Conservation (phyloP, 805 yeast species). For the Zygoascus tannicola region DNA sequence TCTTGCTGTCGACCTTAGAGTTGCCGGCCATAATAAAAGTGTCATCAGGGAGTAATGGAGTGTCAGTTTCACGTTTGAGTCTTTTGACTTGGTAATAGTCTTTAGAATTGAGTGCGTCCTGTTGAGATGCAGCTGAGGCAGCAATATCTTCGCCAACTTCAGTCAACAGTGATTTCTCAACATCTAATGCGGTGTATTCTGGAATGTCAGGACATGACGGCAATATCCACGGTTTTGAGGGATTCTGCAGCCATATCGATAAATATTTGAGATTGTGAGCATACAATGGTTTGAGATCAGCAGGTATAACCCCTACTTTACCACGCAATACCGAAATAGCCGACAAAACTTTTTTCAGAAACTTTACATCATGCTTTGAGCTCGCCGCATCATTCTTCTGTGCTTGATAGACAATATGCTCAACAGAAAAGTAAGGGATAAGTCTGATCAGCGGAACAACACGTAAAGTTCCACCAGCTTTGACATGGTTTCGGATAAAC, state of each 20-base stretch:
- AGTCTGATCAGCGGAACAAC: conserved; percentile 57
- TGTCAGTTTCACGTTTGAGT: conserved; percentile 14
- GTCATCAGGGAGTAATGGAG: conserved; percentile 5
- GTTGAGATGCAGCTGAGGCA: not conserved
- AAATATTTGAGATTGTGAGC: conserved; percentile 55
- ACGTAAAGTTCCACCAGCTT: not conserved
- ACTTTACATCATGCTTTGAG: conserved; percentile 28
- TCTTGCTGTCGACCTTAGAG: conserved; percentile 1
- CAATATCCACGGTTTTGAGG: conserved; percentile 56
- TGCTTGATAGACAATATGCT: conserved; percentile 49
- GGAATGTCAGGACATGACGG: conserved; percentile 63
- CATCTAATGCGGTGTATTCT: conserved; percentile 59
- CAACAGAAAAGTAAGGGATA: conserved; percentile 71
- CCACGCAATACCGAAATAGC: conserved; percentile 77
- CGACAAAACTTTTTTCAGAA: conserved; percentile 62
- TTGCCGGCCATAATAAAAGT: conserved; percentile 4
- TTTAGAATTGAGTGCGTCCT: not conserved
- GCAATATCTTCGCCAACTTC: conserved; percentile 13
- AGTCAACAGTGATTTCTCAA: conserved; percentile 48
- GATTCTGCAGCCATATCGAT: conserved; percentile 48
- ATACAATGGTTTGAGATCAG: conserved; percentile 68
- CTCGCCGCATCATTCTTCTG: conserved; percentile 8
- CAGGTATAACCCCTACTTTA: conserved; percentile 71
- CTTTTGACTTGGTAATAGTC: conserved; percentile 18
- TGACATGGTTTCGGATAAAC: conserved; percentile 19